Base-by-base conservation (phyloP, 2,329 filamentous ascomycete genomes). In the Exophiala spinifera region DNA sequence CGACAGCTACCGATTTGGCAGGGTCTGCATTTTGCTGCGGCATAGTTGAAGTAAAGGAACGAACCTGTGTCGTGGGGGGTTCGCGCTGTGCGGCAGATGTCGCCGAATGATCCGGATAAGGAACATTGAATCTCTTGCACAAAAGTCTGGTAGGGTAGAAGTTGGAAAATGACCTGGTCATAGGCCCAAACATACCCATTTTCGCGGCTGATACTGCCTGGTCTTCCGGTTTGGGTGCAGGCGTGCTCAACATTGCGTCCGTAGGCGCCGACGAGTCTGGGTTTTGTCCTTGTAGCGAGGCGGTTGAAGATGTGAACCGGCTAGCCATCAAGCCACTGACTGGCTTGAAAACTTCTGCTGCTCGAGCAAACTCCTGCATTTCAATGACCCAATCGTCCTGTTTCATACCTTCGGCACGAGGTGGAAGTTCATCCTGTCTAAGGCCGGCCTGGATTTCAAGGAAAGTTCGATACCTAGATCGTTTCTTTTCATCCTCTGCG, bases 121-220 rank as follows among this genome's bases (percentile, higher is more conserved):
- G 80, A n/a, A 97, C 87, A 63, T 91, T 91, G 72, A 99, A 96
- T 7, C 94, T 81, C 69, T 97, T 99, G 73, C 92, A 97, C n/a
- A 97, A 73, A 37, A 99, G 73, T 51, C 91, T 79, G 1, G 87
- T 86, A 1, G 94, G 94, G 63, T 85, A 86, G 70, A 96, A 97
- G 3, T 85, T 81, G 6, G 82, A 70, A 0, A 79, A 76, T 19
- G 79, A 83, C 57, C 94, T 79, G 2, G 94, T 99, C 83, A 97
- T 81, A 13, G 84, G 80, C 1, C 94, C 94, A 71, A 91, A 96
- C 91, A 97, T 96, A 53, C 90, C 91, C 67, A 96, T 75, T 65
- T 81, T 88, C 6, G 94, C 94, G 1, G 94, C 94, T 63, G 89
- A 86, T 67, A 91, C 87, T 10, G 90, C 89, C 0, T 91, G 86